Conservation (phyloP, 2,329 filamentous ascomycete genomes). For the Monosporascus sp. region DNA sequence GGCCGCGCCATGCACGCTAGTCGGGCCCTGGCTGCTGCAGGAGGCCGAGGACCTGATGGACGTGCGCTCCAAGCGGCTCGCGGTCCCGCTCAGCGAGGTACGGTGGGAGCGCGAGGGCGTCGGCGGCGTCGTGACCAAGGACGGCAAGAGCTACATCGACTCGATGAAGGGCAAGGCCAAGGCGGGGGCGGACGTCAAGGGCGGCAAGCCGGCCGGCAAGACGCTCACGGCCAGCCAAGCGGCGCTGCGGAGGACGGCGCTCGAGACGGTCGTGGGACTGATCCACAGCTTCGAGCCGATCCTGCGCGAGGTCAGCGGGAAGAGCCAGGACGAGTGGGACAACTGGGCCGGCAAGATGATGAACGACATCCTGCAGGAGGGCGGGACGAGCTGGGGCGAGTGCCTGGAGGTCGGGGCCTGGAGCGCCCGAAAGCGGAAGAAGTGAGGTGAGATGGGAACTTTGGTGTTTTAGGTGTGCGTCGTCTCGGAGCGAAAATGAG, state of each 20-base stretch:
- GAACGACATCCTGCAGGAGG: constrained; percentile 73
- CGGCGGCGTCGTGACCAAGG: constrained; percentile 57
- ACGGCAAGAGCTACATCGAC: constrained; percentile 57
- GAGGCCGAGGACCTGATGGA: constrained; percentile 69
- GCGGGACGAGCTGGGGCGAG: constrained; percentile 76
- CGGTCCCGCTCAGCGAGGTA: constrained; percentile 80
- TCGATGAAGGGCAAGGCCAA: constrained; percentile 44
- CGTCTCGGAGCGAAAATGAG: not conserved
- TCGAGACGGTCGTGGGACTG: constrained; percentile 75
- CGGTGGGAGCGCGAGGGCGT: constrained; percentile 80
- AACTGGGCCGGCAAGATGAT: constrained; percentile 86
- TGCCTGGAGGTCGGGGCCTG: constrained; percentile 85
- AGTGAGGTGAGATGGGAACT: not conserved
- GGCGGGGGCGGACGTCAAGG: constrained; percentile 22
- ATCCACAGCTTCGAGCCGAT: constrained; percentile 82
- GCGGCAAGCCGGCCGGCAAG: constrained; percentile 37
- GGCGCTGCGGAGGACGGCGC: constrained; percentile 72
- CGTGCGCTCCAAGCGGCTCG: constrained; percentile 69
- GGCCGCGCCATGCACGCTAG: constrained; percentile 71
- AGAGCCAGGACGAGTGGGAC: constrained; percentile 90
- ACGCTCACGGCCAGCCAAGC: constrained; percentile 63
- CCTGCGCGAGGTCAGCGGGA: constrained; percentile 75
- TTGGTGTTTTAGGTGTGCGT: not conserved
- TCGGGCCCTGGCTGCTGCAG: constrained; percentile 73
- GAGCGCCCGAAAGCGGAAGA: constrained; percentile 68